Percentiles rank a stretch among this genome's conserved stretches.
phyloP scores from a whole-genome alignment of 495 filamentous ascomycete species.

The Neurospora discreta region DNA sequence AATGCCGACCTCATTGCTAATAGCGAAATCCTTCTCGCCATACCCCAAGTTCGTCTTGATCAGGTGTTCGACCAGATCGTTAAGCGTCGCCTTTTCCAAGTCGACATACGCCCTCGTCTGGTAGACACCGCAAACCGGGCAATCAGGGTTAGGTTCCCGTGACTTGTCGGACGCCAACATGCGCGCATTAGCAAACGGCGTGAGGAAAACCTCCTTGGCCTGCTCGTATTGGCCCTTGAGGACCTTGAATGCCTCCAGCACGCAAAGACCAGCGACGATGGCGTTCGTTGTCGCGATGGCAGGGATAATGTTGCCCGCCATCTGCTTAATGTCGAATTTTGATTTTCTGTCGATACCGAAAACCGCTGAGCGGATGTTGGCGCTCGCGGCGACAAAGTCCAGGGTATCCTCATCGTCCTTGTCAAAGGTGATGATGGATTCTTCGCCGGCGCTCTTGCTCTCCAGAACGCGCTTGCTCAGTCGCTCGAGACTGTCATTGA shows the following conservation, averaged over 20 bases:
- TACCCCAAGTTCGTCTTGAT: constrained; percentile 64
- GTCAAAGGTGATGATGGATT: constrained; percentile 73
- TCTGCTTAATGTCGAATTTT: constrained; percentile 96
- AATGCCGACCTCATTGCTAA: constrained; percentile 58
- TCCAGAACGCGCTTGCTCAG: constrained; percentile 61
- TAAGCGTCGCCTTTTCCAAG: constrained; percentile 61
- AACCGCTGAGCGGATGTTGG: constrained; percentile 73
- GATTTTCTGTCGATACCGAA: constrained; percentile 83
- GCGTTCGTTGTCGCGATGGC: constrained; percentile 98
- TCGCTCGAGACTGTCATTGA: constrained; percentile 70
- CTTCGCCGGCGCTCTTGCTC: constrained; percentile 37
- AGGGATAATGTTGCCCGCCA: constrained; percentile 98
- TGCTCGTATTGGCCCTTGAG: constrained; percentile 58
- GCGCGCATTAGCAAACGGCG: constrained; percentile 65
- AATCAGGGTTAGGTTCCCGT: constrained; percentile 65
- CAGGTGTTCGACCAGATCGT: constrained; percentile 68
- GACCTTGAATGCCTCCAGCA: constrained; percentile 88
- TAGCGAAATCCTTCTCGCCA: constrained; percentile 63
- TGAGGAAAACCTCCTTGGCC: constrained; percentile 60
- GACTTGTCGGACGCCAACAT: constrained; percentile 63
- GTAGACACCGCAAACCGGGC: constrained; percentile 69
- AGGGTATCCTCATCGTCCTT: constrained; percentile 95
- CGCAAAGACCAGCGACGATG: constrained; percentile 86
- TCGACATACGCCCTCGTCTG: constrained; percentile 57
- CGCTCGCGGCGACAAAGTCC: constrained; percentile 85